Evolutionary conservation across 208 protist genomes (phyloP).

Genomic region (Angomonas ambiguus): DNA sequence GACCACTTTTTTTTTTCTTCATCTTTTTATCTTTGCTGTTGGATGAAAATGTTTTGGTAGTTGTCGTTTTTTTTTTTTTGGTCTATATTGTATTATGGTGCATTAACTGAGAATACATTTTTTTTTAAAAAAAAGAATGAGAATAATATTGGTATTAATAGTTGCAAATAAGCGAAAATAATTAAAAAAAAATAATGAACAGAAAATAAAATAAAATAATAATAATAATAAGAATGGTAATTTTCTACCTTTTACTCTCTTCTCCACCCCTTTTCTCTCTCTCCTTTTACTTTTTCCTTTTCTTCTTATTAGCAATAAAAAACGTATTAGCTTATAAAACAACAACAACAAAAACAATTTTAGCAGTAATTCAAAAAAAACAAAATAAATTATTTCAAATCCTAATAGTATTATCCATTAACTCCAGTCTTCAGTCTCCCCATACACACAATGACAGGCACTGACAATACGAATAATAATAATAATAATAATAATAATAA

Average conservation of each 20-base stretch:
- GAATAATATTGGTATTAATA: background rate
- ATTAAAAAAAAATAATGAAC: background rate
- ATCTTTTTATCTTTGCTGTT: background rate
- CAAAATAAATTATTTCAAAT: background rate
- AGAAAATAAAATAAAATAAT: background rate
- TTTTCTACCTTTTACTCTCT: background rate
- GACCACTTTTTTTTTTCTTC: background rate
- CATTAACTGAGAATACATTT: too few species aligned
- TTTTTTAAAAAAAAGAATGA: background rate
- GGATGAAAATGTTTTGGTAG: background rate
- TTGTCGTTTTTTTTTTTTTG: slow-evolving; percentile 1
- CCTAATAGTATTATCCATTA: too few species aligned
- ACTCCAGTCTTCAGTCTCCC: background rate
- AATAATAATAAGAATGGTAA: background rate
- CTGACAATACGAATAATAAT: background rate
- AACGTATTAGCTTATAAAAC: background rate
- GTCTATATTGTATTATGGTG: background rate
- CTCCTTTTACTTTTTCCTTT: background rate
- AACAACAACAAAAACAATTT: background rate
- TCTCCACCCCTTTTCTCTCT: background rate
- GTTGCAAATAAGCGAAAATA: background rate
- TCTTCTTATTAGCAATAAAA: background rate
- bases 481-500: background rate
- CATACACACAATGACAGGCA: background rate
- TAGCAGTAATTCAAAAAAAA: background rate